Conservation (phyloP, 2,329 filamentous ascomycete species). For the Stemphylium lycopersici region DNA sequence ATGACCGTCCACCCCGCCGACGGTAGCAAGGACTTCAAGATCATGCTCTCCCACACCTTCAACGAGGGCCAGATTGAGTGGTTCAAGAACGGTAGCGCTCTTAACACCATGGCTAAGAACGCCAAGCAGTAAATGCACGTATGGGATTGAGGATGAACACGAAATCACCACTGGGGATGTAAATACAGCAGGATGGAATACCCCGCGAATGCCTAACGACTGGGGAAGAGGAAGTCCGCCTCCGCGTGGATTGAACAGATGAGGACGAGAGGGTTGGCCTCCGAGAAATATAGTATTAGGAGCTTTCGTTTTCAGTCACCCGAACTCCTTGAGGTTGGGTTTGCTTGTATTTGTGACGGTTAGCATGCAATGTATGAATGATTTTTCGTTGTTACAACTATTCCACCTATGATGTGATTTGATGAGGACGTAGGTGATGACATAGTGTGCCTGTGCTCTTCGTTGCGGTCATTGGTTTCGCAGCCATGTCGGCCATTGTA, state of each 20-base stretch:
- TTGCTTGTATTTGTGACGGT: slow-evolving; percentile 47
- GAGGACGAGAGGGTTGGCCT: slow-evolving; percentile 25
- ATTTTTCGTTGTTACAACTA: slow-evolving; percentile 22
- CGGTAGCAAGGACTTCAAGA: slow-evolving; percentile 74
- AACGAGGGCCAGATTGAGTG: slow-evolving; percentile 98
- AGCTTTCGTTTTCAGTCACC: slow-evolving; percentile 37
- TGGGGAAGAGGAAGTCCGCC: slow-evolving; percentile 18
- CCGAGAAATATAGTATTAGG: slow-evolving; percentile 24
- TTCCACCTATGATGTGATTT: background rate
- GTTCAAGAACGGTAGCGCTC: slow-evolving; percentile 97
- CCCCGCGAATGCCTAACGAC: slow-evolving; percentile 28
- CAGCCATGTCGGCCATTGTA: too few relatives aligned
- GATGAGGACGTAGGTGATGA: background rate
- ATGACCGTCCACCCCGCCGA: slow-evolving; percentile 91
- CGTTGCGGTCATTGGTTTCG: too few relatives aligned
- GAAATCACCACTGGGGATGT: slow-evolving; percentile 39
- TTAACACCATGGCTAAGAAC: slow-evolving; percentile 96
- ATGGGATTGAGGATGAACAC: slow-evolving; percentile 11
- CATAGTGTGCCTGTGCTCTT: too few relatives aligned
- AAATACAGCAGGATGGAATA: slow-evolving; percentile 36
- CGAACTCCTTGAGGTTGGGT: slow-evolving; percentile 37
- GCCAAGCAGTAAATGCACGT: slow-evolving; percentile 31
- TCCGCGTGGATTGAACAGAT: slow-evolving; percentile 30
- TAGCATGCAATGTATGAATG: slow-evolving; percentile 48
- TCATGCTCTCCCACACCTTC: slow-evolving; percentile 93